phyloP scores from a whole-genome alignment of 2,329 filamentous ascomycete genomes.

The Microsporum audouinii region DNA sequence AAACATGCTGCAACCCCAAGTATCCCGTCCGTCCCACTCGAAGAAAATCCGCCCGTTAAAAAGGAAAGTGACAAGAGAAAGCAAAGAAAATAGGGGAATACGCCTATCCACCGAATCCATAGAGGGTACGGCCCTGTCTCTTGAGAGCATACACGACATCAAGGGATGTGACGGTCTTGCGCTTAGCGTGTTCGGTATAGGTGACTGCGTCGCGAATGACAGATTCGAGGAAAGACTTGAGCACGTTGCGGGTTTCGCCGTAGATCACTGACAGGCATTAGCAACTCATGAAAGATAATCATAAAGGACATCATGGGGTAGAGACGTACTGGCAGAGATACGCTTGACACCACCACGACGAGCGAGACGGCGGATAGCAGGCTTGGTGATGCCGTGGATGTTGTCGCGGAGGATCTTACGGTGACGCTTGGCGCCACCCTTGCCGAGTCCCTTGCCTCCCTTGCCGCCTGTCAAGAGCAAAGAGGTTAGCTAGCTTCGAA shows the following conservation, averaged over 20 bases:
- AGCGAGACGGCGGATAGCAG: constrained; percentile 93
- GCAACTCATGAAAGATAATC: not conserved
- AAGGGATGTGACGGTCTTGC: constrained; percentile 46
- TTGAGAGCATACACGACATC: constrained; percentile 54
- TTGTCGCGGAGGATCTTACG: constrained; percentile 99
- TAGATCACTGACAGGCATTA: constrained; percentile 53
- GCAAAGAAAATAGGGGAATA: not conserved
- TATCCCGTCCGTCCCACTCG: not conserved
- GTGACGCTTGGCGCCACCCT: constrained; percentile 97
- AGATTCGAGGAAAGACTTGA: constrained; percentile 74
- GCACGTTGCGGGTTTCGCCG: constrained; percentile 69
- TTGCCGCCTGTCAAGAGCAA: constrained; percentile 58
- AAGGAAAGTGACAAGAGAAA: not conserved
- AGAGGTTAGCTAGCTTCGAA: constrained; percentile 76
- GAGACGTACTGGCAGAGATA: constrained; percentile 78
- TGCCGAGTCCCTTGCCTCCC: constrained; percentile 94
- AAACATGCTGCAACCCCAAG: not conserved
- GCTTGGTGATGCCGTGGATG: constrained; percentile 99
- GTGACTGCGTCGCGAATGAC: constrained; percentile 70
- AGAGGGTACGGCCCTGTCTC: constrained; percentile 60
- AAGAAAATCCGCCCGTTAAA: not conserved
- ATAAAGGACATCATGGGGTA: not conserved
- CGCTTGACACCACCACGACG: constrained; percentile 99
- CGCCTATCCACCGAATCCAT: constrained; percentile 78
- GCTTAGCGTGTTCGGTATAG: constrained; percentile 74